These are phyloP conservation scores for Nitzschia inconspicua DNA, from an alignment of 108 stramenopile species.

Conservation along the genomic window DNA sequence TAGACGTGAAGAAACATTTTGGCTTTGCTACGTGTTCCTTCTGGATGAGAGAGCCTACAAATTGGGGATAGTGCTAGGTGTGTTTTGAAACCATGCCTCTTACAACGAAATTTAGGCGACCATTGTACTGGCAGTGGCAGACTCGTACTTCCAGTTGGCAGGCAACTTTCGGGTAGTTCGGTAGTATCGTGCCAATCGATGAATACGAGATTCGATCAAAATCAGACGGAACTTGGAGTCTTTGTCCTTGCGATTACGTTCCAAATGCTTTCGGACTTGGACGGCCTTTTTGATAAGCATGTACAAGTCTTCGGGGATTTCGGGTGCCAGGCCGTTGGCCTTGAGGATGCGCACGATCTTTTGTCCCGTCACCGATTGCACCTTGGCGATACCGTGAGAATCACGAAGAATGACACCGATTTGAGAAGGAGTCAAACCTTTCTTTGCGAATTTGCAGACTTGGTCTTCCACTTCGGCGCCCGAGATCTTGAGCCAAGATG, in stretches of 20 bases:
- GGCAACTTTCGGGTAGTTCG: slow-evolving; percentile 98
- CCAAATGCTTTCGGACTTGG: slow-evolving; percentile 99
- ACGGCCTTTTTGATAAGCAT: slow-evolving; percentile 99
- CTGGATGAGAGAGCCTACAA: too few relatives aligned
- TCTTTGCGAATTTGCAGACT: slow-evolving; percentile 99
- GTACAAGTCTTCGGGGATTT: slow-evolving; percentile 99
- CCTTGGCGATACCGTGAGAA: slow-evolving; percentile 97
- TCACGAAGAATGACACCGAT: slow-evolving; percentile 99
- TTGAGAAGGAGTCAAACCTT: slow-evolving; percentile 99
- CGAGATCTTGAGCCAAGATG: slow-evolving; percentile 96
- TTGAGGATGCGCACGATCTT: slow-evolving; percentile 99
- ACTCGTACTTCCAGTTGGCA: slow-evolving; percentile 99
- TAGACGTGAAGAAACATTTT: too few relatives aligned
- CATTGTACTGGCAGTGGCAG: slow-evolving; percentile 96
- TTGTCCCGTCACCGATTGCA: slow-evolving; percentile 95
- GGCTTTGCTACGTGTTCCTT: too few relatives aligned
- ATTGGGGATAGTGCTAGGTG: too few relatives aligned
- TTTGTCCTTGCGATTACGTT: slow-evolving; percentile 99
- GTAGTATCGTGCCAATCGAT: slow-evolving; percentile 99
- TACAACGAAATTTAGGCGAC: slow-evolving; percentile 83
- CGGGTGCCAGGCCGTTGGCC: slow-evolving; percentile 98
- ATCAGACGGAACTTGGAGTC: slow-evolving; percentile 99
- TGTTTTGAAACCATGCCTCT: too few relatives aligned
- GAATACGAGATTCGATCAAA: slow-evolving; percentile 99
- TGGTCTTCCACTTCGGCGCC: slow-evolving; percentile 93